Conservation (phyloP, 805 yeast genomes). For the Blastobotrys peoriensis region DNA sequence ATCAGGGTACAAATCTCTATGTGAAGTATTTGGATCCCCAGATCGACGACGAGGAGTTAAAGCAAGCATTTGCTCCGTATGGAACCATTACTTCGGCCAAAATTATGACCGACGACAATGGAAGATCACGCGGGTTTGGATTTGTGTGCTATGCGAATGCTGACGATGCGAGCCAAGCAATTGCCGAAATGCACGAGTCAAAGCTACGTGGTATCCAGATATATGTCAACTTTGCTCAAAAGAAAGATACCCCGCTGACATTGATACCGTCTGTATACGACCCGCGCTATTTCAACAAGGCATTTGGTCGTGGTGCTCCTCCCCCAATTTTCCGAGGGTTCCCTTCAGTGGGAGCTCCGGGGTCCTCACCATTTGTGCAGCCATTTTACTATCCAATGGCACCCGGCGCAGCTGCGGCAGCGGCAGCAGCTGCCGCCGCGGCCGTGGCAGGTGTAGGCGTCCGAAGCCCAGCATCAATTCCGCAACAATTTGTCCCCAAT, state of each 20-base stretch:
- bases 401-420: conserved; percentile 3
- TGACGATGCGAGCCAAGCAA: conserved; percentile 62
- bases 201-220: conserved; percentile 46
- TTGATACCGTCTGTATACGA: conserved; percentile 21
- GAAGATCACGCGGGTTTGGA: conserved; percentile 69
- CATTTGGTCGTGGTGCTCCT: conserved; percentile 15
- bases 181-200: conserved; percentile 55
- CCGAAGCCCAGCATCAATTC: neutral
- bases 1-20: conserved; percentile 68
- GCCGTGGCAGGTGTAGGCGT: neutral
- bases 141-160: conserved; percentile 70
- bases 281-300: conserved; percentile 19
- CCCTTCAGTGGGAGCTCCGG: conserved; percentile 1
- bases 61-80: conserved; percentile 37
- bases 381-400: conserved; percentile 6
- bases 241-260: conserved; percentile 34
- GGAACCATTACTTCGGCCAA: conserved; percentile 52
- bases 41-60: conserved; percentile 50
- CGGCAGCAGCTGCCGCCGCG: neutral
- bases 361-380: neutral
- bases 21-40: conserved; percentile 55
- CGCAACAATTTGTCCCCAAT: neutral
- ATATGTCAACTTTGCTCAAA: conserved; percentile 72
- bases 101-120: conserved; percentile 44
- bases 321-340: conserved; percentile 2